These are phyloP conservation scores for Phytophthora pistaciae DNA, from an alignment of 352 stramenopile species.

Conservation along the genomic window DNA sequence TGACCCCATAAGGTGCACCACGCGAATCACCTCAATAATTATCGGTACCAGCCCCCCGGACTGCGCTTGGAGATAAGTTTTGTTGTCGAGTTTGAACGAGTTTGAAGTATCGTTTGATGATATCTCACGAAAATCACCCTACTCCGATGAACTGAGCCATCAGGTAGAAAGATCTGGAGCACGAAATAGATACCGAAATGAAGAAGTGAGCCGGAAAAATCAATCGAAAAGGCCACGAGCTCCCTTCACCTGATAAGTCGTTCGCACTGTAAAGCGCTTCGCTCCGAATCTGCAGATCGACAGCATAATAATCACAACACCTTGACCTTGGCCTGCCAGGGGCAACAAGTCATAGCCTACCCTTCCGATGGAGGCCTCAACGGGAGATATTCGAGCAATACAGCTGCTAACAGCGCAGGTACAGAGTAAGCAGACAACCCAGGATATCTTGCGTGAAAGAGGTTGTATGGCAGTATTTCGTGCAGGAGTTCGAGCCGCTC, in stretches of 20 bases:
- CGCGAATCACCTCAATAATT: too few species aligned
- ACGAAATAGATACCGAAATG: conserved; percentile 21
- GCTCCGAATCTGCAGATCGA: conserved; percentile 12
- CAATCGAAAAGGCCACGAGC: conserved; percentile 14
- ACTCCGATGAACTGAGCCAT: conserved; percentile 2
- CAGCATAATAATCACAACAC: conserved; percentile 1
- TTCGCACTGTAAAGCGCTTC: conserved; percentile 1
- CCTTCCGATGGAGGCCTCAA: too few species aligned
- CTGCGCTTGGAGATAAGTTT: too few species aligned
- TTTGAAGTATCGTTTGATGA: not conserved
- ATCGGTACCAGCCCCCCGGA: too few species aligned
- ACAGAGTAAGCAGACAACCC: conserved; percentile 7
- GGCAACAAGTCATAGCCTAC: not conserved
- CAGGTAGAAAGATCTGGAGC: conserved; percentile 4
- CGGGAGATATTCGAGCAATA: not conserved
- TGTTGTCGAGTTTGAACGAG: not conserved
- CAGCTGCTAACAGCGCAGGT: not conserved
- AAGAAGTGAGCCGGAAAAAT: conserved; percentile 26
- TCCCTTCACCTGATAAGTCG: not conserved
- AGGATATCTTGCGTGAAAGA: not conserved
- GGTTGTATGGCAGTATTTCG: conserved; percentile 14
- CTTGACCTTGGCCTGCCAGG: not conserved
- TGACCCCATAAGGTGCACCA: too few species aligned
- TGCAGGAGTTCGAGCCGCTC: not conserved
- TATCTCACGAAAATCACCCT: conserved; percentile 11